phyloP scores from a whole-genome alignment of 495 filamentous ascomycete genomes.

The Penicillium diatomitis region DNA sequence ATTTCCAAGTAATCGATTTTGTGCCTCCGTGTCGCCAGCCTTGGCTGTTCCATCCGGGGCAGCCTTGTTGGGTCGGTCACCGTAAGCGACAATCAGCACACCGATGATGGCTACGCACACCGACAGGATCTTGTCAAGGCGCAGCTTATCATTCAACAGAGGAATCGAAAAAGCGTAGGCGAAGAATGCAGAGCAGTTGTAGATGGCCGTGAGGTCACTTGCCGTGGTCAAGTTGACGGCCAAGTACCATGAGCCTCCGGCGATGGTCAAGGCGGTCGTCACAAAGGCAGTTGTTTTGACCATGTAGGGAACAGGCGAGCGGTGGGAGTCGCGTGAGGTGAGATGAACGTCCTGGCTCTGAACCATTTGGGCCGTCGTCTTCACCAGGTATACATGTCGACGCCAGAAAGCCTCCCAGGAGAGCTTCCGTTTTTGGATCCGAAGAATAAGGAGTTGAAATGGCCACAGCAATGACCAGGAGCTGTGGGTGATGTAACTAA shows the following conservation, averaged over 20 bases:
- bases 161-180: slow-evolving; percentile 94
- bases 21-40: slow-evolving; percentile 39
- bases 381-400: slow-evolving; percentile 62
- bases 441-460: slow-evolving; percentile 67
- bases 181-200: slow-evolving; percentile 98
- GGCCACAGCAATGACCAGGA: slow-evolving; percentile 90
- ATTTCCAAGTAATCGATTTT: slow-evolving; percentile 67
- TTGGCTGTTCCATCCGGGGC: slow-evolving; percentile 40
- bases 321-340: slow-evolving; percentile 34
- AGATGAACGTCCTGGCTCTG: slow-evolving; percentile 55
- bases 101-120: slow-evolving; percentile 80
- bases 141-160: slow-evolving; percentile 71
- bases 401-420: slow-evolving; percentile 87
- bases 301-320: slow-evolving; percentile 64
- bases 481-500: slow-evolving; percentile 81
- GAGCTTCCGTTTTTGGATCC: slow-evolving; percentile 58
- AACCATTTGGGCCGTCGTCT: slow-evolving; percentile 81
- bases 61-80: slow-evolving; percentile 50
- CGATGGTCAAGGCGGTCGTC: slow-evolving; percentile 79
- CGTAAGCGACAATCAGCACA: slow-evolving; percentile 88
- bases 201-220: slow-evolving; percentile 91
- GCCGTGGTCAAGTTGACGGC: slow-evolving; percentile 89
- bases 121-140: slow-evolving; percentile 69
- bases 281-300: slow-evolving; percentile 68
- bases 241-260: slow-evolving; percentile 90